Conservation (phyloP, 306 rosid genomes). For the Elaeagnus macrophylla region DNA sequence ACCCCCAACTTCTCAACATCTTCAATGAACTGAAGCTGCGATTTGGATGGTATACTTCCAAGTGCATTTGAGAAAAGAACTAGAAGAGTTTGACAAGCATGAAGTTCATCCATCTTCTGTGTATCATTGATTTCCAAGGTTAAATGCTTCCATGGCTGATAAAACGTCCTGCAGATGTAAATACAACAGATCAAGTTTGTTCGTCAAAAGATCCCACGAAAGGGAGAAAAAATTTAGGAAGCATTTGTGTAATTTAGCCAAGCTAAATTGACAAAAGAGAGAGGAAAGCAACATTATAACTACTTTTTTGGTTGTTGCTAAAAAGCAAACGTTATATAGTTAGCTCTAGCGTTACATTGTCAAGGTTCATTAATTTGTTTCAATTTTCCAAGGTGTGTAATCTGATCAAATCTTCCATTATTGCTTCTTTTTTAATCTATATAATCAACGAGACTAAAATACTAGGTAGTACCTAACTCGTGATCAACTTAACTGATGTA, state of each 20-base stretch:
- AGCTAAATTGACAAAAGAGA: not conserved
- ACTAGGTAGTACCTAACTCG: no score
- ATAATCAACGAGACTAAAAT: not conserved
- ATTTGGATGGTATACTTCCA: conserved; percentile 35
- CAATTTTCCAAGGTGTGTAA: not conserved
- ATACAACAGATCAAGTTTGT: conserved; percentile 10
- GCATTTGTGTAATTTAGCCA: not conserved
- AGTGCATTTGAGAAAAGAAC: conserved; percentile 45
- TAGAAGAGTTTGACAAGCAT: conserved; percentile 54
- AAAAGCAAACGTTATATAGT: no score
- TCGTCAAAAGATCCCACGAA: not conserved
- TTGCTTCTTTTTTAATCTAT: not conserved
- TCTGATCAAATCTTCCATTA: not conserved
- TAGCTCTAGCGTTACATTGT: not conserved
- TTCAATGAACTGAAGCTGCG: conserved; percentile 28
- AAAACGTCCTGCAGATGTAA: conserved; percentile 48
- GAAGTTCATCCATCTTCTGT: conserved; percentile 63
- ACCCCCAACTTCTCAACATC: conserved; percentile 41
- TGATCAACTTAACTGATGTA: no score
- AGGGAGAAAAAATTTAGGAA: not conserved
- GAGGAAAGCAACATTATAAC: no score
- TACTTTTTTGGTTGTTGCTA: no score
- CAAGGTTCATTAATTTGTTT: not conserved
- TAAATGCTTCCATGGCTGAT: conserved; percentile 57
- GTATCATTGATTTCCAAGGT: conserved; percentile 30